Evolutionary conservation across 2,329 filamentous ascomycete species (phyloP).

Genomic region (Paraphoma chrysanthemicola): DNA sequence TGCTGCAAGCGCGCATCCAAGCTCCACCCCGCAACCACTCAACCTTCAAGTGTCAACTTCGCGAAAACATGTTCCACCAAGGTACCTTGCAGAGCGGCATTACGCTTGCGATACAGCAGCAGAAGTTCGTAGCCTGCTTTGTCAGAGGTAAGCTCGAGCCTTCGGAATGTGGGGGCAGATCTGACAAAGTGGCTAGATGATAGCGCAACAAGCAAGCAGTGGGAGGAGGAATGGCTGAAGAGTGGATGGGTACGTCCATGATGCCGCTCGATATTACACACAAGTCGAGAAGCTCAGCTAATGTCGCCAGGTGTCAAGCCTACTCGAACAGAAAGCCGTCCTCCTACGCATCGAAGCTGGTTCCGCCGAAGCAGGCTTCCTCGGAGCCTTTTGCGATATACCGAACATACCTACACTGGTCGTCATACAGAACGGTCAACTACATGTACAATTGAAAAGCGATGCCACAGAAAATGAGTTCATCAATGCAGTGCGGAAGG

Average conservation of each 20-base stretch:
- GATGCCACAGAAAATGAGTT: conserved; percentile 73
- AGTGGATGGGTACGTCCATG: conserved; percentile 41
- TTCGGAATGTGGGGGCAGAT: conserved; percentile 15
- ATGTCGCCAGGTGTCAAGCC: conserved; percentile 46
- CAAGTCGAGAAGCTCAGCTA: not conserved
- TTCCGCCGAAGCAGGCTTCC: conserved; percentile 80
- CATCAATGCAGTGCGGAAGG: conserved; percentile 59
- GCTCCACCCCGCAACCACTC: conserved; percentile 24
- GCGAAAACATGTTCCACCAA: conserved; percentile 75
- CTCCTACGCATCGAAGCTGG: conserved; percentile 73
- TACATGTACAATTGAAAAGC: conserved; percentile 77
- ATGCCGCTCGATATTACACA: not conserved
- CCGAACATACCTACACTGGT: conserved; percentile 78
- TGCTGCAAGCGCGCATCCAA: conserved; percentile 17
- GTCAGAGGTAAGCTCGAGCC: conserved; percentile 67
- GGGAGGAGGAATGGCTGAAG: conserved; percentile 73
- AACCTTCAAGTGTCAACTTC: conserved; percentile 17
- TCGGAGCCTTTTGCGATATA: conserved; percentile 84
- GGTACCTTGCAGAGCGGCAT: conserved; percentile 85
- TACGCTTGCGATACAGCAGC: conserved; percentile 72
- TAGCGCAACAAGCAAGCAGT: conserved; percentile 70
- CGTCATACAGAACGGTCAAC: conserved; percentile 79
- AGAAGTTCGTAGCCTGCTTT: conserved; percentile 84
- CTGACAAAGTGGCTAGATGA: conserved; percentile 62
- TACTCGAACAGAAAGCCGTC: conserved; percentile 70